Percentiles rank a stretch among this genome's conserved stretches.
Evolutionary conservation across 352 stramenopile species (phyloP).

Genomic region (Pythium guiyangense): DNA sequence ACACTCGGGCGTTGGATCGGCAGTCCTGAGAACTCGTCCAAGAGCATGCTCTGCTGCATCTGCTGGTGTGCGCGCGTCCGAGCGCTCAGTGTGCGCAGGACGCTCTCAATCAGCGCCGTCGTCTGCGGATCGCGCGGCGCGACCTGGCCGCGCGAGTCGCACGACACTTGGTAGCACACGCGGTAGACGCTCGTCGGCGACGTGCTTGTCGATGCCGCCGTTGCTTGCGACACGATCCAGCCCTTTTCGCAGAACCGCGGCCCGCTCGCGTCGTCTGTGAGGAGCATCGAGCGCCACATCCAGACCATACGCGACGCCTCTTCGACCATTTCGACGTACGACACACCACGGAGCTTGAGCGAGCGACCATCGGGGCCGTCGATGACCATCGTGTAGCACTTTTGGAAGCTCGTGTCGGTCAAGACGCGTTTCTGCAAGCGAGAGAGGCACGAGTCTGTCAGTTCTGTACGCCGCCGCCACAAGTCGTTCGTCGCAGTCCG

Average conservation of each 20-base stretch:
- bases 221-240: constrained; percentile 5
- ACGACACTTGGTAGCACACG: constrained; percentile 11
- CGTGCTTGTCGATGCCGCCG: neutral
- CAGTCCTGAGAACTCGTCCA: neutral
- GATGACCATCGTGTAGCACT: constrained; percentile 15
- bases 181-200: constrained; percentile 2
- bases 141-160: neutral
- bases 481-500: neutral
- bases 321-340: constrained; percentile 6
- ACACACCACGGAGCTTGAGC: constrained; percentile 8
- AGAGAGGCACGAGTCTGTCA: neutral
- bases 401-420: constrained; percentile 9
- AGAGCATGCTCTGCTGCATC: constrained; percentile 6
- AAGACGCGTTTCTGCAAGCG: constrained; percentile 7
- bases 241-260: constrained; percentile 11
- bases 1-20: neutral
- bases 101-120: constrained; percentile 5
- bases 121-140: neutral
- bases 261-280: neutral
- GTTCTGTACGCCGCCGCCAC: too few relatives aligned
- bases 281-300: constrained; percentile 4
- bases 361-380: neutral
- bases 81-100: constrained; percentile 2
- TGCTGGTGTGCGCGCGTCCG: constrained; percentile 6
- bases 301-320: constrained; percentile 5